Evolutionary conservation across 352 stramenopile species (phyloP), one percentile per base, ranked within the genome.

Genomic region (Blastocystis sp.): DNA sequence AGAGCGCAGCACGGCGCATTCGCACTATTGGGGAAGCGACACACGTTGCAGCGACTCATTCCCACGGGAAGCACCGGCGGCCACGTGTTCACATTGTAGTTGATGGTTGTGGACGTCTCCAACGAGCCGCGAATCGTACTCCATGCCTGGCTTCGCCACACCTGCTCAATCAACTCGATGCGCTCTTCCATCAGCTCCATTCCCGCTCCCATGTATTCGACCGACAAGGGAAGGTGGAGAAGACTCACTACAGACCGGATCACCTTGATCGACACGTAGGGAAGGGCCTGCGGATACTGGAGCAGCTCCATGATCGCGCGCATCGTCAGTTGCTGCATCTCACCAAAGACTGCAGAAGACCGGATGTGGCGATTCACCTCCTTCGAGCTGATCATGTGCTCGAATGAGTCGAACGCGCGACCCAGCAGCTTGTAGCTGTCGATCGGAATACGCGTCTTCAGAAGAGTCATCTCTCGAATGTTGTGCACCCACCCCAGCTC

Each of bases 1-100:
- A 81, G 34, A 18, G 29, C 69, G 34, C 69, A 81, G 14, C n/a
- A 51, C 40, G 46, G 14, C 6, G 14, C 29, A 34, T 81, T 29
- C 11, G 27, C 4, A 1, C 4, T 32, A 38, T 61, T 64, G 14
- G 69, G 69, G 69, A 81, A 81, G 14, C 44, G 61, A 51, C 69
- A 81, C 14, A 81, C 69, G 40, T 81, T 64, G 69, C 69, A 81
- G n/a, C 69, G 69, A 46, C 29, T 14, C 69, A 81, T 81, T 27
- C 48, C 48, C 24, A n/a, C n/a, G 16, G 69, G 69, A 14, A 81
- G 44, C 14, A 29, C 14, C 1, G 69, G 69, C 36, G 69, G 69
- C 69, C 69, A 81, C 1, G 63, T 24, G 53, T 81, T 81, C 11
- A 81, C 69, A 42, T 24, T 64, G 46, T 65, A 81, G 27, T 81